Base-by-base conservation (phyloP, 192 early-diverging fungal species). In the Podila epicladia region DNA sequence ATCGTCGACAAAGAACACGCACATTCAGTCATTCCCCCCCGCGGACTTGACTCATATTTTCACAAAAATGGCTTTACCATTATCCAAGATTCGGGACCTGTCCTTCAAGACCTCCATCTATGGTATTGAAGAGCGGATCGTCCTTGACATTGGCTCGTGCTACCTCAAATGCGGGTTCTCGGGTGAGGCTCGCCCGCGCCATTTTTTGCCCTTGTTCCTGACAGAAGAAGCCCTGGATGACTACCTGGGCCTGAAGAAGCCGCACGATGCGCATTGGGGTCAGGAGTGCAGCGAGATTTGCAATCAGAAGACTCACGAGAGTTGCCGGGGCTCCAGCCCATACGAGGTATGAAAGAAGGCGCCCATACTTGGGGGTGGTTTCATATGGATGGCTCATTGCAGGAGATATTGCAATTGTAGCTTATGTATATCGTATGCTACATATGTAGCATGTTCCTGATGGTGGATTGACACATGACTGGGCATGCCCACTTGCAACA, bases 81-180 rank as follows among this genome's bases (percentile, higher is more conserved):
- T 80, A 3, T 55, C 77, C 26, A 80, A 73, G 67, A 80, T 80
- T 55, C 71, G 71, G 28, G 71, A 80, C 53, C 38, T 80, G 35
- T 80, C 77, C 3, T 80, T 80, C 62, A 80, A 80, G 65, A 80
- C 77, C 29, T 90, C 89, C 29, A 89, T 93, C 31, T 94, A 94
- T 65, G 90, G 88, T 58, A 87, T 92, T 62, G 96, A 96, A 82
- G 95, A 97, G 62, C 86, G 93, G 8, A 89, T 97, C 26, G 92
- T 97, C 11, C 88, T 97, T 11, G 96, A 97, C 76, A 85, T 97
- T 59, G 95, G 96, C 20, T 90, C 93, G 1, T 83, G 88, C 35
- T 92, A 92, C 64, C 85, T 97, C 65, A 94, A 94, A 22, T 94
- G 91, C 68, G 96, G 96, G 0, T 94, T 95, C 82, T 94, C 93